A percentile compares a stretch with the other conserved stretches of the same genome.
These are phyloP conservation scores for Neurospora intermedia DNA, from an alignment of 495 filamentous ascomycete species.

Conservation along the genomic window DNA sequence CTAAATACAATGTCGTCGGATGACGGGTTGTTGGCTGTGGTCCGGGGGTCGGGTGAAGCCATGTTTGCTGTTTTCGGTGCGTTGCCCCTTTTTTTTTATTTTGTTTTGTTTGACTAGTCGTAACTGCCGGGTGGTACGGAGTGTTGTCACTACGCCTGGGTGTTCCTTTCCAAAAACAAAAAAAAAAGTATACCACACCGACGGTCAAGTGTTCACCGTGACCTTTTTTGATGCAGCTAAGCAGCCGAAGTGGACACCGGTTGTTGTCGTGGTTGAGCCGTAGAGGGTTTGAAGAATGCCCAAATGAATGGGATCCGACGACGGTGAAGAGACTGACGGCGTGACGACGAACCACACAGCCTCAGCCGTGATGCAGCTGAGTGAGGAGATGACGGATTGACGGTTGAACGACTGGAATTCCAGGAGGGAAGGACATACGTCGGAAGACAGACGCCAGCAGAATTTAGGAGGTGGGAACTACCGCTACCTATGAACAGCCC, in stretches of 20 bases:
- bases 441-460: background rate
- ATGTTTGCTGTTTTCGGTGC: background rate
- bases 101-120: background rate
- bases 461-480: background rate
- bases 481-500: no score
- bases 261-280: background rate
- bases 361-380: background rate
- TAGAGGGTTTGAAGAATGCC: background rate
- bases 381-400: background rate
- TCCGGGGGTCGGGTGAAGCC: background rate
- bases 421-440: background rate
- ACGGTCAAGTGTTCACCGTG: background rate
- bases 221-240: background rate
- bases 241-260: background rate
- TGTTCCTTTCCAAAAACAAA: background rate
- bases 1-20: constrained; percentile 1
- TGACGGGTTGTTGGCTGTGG: background rate
- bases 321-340: background rate
- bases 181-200: background rate
- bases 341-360: background rate
- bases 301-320: background rate
- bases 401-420: background rate
- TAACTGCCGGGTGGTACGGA: background rate
- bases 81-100: background rate
- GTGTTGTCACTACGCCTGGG: background rate